Evolutionary conservation across 176 grass and related monocot genomes (phyloP).

Genomic region (Bromus sterilis): DNA sequence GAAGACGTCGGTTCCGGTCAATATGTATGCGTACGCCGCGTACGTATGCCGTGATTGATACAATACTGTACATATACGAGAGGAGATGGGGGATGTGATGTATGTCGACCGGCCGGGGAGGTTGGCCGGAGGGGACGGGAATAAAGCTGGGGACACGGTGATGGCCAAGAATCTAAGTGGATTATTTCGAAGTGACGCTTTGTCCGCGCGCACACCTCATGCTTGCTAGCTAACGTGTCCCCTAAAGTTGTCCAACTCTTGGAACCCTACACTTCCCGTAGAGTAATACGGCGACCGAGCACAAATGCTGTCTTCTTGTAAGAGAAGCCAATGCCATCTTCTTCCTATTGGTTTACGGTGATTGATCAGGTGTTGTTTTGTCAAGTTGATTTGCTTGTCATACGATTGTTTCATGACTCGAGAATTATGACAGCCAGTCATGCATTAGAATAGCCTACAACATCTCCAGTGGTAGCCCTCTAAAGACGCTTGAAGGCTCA

Average conservation of each 20-base stretch:
- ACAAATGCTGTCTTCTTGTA: neutral
- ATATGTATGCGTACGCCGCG: neutral
- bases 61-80: slow-evolving; percentile 3
- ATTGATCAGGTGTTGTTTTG: too few relatives aligned
- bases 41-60: slow-evolving; percentile 2
- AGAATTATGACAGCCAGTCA: too few relatives aligned
- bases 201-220: slow-evolving; percentile 42
- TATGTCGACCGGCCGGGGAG: slow-evolving; percentile 5
- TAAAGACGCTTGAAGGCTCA: too few relatives aligned
- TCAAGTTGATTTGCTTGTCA: too few relatives aligned
- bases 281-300: neutral
- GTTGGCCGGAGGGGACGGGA: too few relatives aligned
- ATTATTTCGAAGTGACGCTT: slow-evolving; percentile 59
- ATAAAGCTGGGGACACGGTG: slow-evolving; percentile 31
- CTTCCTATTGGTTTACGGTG: too few relatives aligned
- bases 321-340: too few relatives aligned
- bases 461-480: too few relatives aligned
- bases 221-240: slow-evolving; percentile 41
- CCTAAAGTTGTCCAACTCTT: slow-evolving; percentile 25
- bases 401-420: too few relatives aligned
- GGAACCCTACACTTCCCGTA: neutral
- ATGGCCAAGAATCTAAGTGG: slow-evolving; percentile 44
- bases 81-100: slow-evolving; percentile 30
- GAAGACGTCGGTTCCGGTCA: slow-evolving; percentile 16
- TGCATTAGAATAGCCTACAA: too few relatives aligned